These are phyloP conservation scores for Lolium perenne DNA, from an alignment of 176 grass and related monocot genomes.

Conservation along the genomic window DNA sequence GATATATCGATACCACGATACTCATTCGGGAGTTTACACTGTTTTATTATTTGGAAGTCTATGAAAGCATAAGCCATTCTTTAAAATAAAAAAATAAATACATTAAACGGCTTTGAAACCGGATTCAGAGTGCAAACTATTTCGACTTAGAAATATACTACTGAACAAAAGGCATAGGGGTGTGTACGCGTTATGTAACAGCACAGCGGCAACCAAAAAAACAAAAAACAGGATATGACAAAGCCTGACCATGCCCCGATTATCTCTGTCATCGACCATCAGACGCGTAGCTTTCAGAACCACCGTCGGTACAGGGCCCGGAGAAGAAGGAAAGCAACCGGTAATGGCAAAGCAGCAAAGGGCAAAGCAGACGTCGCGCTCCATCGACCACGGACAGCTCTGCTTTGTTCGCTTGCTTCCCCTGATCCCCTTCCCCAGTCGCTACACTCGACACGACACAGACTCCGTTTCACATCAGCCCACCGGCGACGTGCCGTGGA, in stretches of 20 bases:
- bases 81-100: too few relatives aligned
- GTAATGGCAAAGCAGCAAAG: background rate
- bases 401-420: background rate
- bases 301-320: background rate
- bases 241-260: background rate
- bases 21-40: too few relatives aligned
- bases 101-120: too few relatives aligned
- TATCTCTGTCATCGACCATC: background rate
- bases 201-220: too few relatives aligned
- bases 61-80: too few relatives aligned
- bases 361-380: background rate
- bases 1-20: too few relatives aligned
- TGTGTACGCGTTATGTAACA: too few relatives aligned
- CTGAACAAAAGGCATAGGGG: too few relatives aligned
- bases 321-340: too few relatives aligned
- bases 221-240: background rate
- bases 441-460: background rate
- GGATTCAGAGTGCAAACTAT: too few relatives aligned
- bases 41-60: too few relatives aligned
- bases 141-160: too few relatives aligned
- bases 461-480: background rate
- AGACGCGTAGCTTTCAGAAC: background rate
- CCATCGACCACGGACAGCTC: background rate
- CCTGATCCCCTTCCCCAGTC: background rate
- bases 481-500: background rate